Evolutionary conservation across 768 basidiomycete genomes (phyloP).

Genomic region (Tephrocybe rancida): DNA sequence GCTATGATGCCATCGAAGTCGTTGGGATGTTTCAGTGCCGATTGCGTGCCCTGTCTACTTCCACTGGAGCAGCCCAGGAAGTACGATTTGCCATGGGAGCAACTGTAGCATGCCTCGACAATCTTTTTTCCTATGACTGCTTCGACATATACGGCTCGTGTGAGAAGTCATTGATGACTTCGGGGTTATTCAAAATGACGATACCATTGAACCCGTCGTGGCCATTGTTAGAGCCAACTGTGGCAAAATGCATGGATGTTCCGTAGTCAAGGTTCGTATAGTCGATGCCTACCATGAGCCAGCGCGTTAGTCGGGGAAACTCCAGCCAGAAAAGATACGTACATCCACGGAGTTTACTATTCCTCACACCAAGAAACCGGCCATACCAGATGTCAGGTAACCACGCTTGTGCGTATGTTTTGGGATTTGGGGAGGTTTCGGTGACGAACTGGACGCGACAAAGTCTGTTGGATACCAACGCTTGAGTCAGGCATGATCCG

Average conservation of each 20-base stretch:
- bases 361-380: slow-evolving; percentile 8
- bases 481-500: not conserved
- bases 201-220: not conserved
- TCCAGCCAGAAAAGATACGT: not conserved
- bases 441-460: slow-evolving; percentile 6
- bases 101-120: slow-evolving; percentile 4
- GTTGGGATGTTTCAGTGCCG: slow-evolving; percentile 6
- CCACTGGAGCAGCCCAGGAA: slow-evolving; percentile 16
- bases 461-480: not conserved
- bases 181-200: not conserved
- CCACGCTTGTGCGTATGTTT: not conserved
- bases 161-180: slow-evolving; percentile 11
- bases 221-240: slow-evolving; percentile 5
- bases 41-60: slow-evolving; percentile 10
- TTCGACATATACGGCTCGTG: slow-evolving; percentile 7
- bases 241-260: slow-evolving; percentile 5
- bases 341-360: slow-evolving; percentile 2
- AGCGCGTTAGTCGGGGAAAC: not conserved
- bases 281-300: not conserved
- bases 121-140: slow-evolving; percentile 12
- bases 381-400: slow-evolving; percentile 8
- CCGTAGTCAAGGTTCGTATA: slow-evolving; percentile 2
- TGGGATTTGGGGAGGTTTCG: not conserved
- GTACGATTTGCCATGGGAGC: slow-evolving; percentile 4
- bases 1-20: slow-evolving; percentile 13